Base-by-base conservation (phyloP, 768 basidiomycete genomes). In the Termitomyces sp. region DNA sequence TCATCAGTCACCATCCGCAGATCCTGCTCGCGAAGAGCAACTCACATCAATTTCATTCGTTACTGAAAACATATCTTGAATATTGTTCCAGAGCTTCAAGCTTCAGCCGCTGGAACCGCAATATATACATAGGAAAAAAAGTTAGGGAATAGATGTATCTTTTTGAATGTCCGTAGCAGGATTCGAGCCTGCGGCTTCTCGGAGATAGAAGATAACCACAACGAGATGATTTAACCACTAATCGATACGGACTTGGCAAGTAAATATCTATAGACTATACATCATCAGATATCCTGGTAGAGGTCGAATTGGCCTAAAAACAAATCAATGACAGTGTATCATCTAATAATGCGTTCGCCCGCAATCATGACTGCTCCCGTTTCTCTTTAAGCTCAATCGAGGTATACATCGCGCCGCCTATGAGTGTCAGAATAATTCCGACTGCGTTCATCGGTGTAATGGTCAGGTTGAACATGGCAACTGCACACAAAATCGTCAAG, bases 381-480 rank as follows among this genome's bases (percentile, higher is more conserved):
- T 77, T 82, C 66, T 86, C 85, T 51, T 63, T 63, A 53, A 85
- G 80, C 67, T 93, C 91, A 8, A 91, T 82, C 30, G 74, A 72
- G 0, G 87, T 88, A 66, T 91, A 93, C 79, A 86, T 86, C 23
- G 85, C 92, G 23, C 96, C 96, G 38, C 97, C 97, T 2, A 83
- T 61, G 6, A 98, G 80, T 6, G 97, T 98, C 50, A 97, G 74
- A 9, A 79, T 38, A 57, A 99, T 95, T 1, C 97, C 97, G 46
- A 91, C 62, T 8, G 82, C 87, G 69, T 99, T 99, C 61, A 80
- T 81, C 26, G 79, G 76, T 10, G 87, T 90, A 71, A 98, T 91
- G 3, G 83, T 82, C 47, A 98, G 74, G 69, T 94, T 74, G 71
- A 98, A 99, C 28, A 98, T 79, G 40, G 79, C 63, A 5, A 98